These are phyloP conservation scores for Ramichloridium luteum DNA, from an alignment of 2,329 filamentous ascomycete genomes.

Conservation along the genomic window DNA sequence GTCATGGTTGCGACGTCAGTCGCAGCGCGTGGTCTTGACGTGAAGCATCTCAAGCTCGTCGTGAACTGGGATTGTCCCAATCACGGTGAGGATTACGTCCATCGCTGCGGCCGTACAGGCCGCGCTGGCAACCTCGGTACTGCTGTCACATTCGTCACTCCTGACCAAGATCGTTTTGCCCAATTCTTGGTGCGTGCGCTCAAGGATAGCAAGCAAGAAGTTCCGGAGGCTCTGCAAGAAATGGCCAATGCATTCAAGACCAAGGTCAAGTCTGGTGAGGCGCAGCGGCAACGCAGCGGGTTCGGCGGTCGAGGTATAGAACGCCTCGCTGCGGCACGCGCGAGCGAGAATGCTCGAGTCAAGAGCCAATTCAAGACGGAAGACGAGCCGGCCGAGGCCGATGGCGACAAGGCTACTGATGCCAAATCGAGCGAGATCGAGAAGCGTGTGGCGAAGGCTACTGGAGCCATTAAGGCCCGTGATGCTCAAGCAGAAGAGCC, in stretches of 20 bases:
- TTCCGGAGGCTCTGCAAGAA: conserved; percentile 57
- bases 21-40: conserved; percentile 85
- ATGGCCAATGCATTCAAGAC: conserved; percentile 61
- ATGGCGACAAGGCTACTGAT: conserved; percentile 52
- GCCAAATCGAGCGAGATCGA: conserved; percentile 34
- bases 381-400: conserved; percentile 68
- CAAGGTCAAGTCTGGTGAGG: conserved; percentile 85
- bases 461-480: conserved; percentile 36
- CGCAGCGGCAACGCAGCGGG: conserved; percentile 68
- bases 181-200: conserved; percentile 80
- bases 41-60: conserved; percentile 90
- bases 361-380: conserved; percentile 83
- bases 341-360: conserved; percentile 73
- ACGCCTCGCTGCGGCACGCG: conserved; percentile 78
- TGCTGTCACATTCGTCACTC: conserved; percentile 85
- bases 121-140: conserved; percentile 90
- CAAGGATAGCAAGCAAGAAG: conserved; percentile 75
- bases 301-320: conserved; percentile 95
- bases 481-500: conserved; percentile 13
- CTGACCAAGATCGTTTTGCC: conserved; percentile 82
- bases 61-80: conserved; percentile 93
- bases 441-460: conserved; percentile 45
- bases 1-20: conserved; percentile 92
- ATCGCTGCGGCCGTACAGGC: conserved; percentile 84
- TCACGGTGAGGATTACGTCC: conserved; percentile 92